phyloP scores from a whole-genome alignment of 768 basidiomycete species.

The Termitomyces heimii region DNA sequence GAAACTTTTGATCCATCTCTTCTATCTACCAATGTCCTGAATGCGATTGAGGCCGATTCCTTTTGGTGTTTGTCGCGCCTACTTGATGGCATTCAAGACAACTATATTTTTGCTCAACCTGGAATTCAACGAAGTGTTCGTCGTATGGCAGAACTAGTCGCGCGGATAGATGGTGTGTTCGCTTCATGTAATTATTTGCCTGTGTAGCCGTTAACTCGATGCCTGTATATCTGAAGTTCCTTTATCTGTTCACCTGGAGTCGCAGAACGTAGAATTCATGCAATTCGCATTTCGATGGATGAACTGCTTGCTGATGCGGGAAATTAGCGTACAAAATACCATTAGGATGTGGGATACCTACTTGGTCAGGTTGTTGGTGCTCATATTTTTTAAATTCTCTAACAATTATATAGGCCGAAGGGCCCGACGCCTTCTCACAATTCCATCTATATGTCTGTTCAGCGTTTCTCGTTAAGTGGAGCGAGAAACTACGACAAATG shows the following conservation, averaged over 20 bases:
- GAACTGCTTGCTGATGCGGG: constrained; percentile 98
- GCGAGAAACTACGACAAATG: constrained; percentile 89
- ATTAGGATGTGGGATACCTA: constrained; percentile 99
- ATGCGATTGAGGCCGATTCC: constrained; percentile 92
- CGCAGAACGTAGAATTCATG: constrained; percentile 97
- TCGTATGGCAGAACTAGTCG: constrained; percentile 91
- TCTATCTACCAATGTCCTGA: constrained; percentile 63
- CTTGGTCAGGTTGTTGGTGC: constrained; percentile 50
- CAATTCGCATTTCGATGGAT: constrained; percentile 99
- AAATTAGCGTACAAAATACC: constrained; percentile 94
- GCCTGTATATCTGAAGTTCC: constrained; percentile 48
- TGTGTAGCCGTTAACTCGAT: not conserved
- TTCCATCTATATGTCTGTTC: constrained; percentile 99
- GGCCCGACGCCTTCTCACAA: constrained; percentile 95
- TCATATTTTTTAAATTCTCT: not conserved
- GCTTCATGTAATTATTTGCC: not conserved
- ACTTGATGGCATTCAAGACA: constrained; percentile 96
- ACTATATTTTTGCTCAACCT: constrained; percentile 95
- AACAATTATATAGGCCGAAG: constrained; percentile 70
- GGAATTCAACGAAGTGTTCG: constrained; percentile 92
- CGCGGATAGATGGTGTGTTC: constrained; percentile 74
- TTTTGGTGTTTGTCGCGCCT: constrained; percentile 98
- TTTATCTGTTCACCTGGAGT: constrained; percentile 78
- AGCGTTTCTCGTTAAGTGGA: constrained; percentile 95
- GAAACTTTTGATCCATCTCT: constrained; percentile 79